Conservation (phyloP, 257 asterid species). For the Linderniella brevidens region DNA sequence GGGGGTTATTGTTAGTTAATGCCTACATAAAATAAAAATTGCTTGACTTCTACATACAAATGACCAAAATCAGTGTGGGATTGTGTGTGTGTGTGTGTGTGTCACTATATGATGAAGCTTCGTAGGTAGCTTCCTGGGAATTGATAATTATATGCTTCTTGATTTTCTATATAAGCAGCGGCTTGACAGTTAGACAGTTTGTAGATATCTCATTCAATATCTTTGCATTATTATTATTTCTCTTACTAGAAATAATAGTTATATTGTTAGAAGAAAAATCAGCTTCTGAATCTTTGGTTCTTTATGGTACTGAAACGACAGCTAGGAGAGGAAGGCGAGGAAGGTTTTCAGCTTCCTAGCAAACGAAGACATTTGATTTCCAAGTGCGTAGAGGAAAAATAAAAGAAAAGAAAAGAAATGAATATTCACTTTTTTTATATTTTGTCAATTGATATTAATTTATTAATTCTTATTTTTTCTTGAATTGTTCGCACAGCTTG, state of each 20-base stretch:
- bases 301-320: slow-evolving; percentile 58
- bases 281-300: slow-evolving; percentile 8
- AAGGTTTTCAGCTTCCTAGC: slow-evolving; percentile 28
- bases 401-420: no score
- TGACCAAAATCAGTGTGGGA: slow-evolving; percentile 1
- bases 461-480: slow-evolving; percentile 6
- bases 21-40: background rate
- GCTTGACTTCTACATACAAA: slow-evolving; percentile 28
- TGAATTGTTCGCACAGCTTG: slow-evolving; percentile 31
- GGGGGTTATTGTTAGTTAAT: no score
- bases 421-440: background rate
- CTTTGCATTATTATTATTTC: background rate
- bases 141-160: background rate
- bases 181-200: slow-evolving; percentile 19
- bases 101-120: slow-evolving; percentile 27
- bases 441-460: slow-evolving; percentile 2
- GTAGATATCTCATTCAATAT: slow-evolving; percentile 9
- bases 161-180: slow-evolving; percentile 11
- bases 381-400: slow-evolving; percentile 13
- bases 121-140: slow-evolving; percentile 30
- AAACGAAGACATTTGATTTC: slow-evolving; percentile 21
- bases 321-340: slow-evolving; percentile 33
- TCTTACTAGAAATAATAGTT: background rate
- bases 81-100: slow-evolving; percentile 15
- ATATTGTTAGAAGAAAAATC: background rate